Conservation (phyloP, 768 basidiomycete species). For the Mycena leptocephala region DNA sequence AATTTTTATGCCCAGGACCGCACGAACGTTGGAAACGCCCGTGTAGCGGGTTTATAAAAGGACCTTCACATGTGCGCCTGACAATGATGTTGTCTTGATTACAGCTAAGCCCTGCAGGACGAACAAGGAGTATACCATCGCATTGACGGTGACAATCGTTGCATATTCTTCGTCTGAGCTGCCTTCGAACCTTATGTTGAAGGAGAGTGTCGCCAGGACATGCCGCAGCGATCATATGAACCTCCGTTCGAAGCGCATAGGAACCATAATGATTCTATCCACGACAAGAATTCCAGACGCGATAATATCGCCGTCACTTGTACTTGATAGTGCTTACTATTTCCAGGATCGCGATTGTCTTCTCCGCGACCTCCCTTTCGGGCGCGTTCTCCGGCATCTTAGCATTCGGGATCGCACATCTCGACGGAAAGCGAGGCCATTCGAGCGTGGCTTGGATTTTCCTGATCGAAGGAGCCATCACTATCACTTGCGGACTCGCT, state of each 20-base stretch:
- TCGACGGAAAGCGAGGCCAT: conserved; percentile 69
- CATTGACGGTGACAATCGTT: conserved; percentile 63
- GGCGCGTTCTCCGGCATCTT: conserved; percentile 81
- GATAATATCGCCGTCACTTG: background rate
- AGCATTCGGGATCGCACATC: conserved; percentile 75
- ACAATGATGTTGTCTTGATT: too few relatives aligned
- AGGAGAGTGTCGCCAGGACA: background rate
- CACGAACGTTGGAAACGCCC: conserved; percentile 61
- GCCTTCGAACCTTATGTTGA: background rate
- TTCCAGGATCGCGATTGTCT: conserved; percentile 61
- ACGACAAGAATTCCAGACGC: background rate
- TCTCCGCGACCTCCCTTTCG: conserved; percentile 68
- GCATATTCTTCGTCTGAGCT: conserved; percentile 60
- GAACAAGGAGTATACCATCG: conserved; percentile 64
- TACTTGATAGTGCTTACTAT: background rate
- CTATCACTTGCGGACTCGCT: background rate
- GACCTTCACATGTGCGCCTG: conserved; percentile 68
- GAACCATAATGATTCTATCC: background rate
- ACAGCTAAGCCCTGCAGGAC: too few relatives aligned
- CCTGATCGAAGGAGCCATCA: conserved; percentile 53
- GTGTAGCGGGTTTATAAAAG: conserved; percentile 71
- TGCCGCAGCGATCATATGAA: background rate
- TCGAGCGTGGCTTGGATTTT: conserved; percentile 81
- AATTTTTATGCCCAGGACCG: background rate
- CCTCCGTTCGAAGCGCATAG: background rate